Percentiles rank a stretch among this genome's conserved stretches.
These are phyloP conservation scores for Pythium utonaiense DNA, from an alignment of 352 stramenopile species.

Conservation along the genomic window DNA sequence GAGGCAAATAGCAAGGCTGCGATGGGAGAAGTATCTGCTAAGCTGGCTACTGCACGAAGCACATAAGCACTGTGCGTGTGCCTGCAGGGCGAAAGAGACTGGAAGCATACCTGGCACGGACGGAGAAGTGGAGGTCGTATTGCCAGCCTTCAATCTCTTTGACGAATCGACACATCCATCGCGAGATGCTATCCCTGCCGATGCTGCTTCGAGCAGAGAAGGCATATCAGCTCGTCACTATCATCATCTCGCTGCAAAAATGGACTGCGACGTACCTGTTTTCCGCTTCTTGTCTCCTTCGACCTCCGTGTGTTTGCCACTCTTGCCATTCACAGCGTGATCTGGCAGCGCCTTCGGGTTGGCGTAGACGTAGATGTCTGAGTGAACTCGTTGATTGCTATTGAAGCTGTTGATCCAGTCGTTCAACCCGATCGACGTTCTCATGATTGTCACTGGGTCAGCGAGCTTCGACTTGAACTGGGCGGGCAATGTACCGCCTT, in stretches of 20 bases:
- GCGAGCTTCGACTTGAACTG: background rate
- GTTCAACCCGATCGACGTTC: background rate
- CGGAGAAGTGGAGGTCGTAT: no score
- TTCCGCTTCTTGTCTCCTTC: background rate
- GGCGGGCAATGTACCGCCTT: background rate
- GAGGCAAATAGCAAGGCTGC: no score
- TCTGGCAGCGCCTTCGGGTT: background rate
- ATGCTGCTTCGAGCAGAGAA: no score
- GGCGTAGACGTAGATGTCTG: background rate
- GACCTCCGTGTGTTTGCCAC: background rate
- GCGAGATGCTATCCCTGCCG: no score
- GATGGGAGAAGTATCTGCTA: no score
- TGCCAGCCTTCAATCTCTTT: no score
- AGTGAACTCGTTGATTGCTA: background rate
- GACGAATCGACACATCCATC: no score
- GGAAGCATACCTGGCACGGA: no score
- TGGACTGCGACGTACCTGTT: background rate
- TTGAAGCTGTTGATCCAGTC: background rate
- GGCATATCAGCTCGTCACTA: no score
- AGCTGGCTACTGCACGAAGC: no score
- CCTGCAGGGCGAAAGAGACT: no score
- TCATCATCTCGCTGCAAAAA: background rate
- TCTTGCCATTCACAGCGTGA: background rate
- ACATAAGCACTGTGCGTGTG: no score
- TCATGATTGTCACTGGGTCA: background rate